phyloP scores from a whole-genome alignment of 257 asterid species.

The Linaria vulgaris region DNA sequence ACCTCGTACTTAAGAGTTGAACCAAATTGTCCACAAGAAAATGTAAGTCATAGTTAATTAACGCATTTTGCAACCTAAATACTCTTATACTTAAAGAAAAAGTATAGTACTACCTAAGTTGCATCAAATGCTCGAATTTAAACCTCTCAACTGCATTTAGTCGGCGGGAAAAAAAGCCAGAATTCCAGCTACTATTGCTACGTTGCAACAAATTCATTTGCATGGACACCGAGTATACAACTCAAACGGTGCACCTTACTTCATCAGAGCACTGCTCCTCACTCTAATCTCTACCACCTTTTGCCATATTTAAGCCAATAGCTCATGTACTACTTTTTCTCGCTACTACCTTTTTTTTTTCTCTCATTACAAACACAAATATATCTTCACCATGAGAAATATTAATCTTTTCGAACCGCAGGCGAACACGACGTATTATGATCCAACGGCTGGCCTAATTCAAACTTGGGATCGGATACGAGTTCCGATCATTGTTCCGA shows the following conservation, averaged over 20 bases:
- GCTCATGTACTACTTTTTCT: slow-evolving; percentile 21
- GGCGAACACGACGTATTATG: slow-evolving; percentile 38
- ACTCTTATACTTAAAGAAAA: too few species aligned
- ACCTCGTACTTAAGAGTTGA: too few species aligned
- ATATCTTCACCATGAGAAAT: slow-evolving; percentile 61
- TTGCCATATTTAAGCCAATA: slow-evolving; percentile 45
- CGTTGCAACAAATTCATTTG: slow-evolving; percentile 64
- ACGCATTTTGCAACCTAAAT: too few species aligned
- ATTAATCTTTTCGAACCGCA: slow-evolving; percentile 35
- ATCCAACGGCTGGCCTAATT: slow-evolving; percentile 45
- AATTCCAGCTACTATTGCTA: slow-evolving; percentile 56
- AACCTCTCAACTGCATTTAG: slow-evolving; percentile 32
- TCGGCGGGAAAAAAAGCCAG: slow-evolving; percentile 50
- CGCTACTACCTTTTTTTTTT: slow-evolving; percentile 28
- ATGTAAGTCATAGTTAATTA: too few species aligned
- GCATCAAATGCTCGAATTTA: slow-evolving; percentile 24
- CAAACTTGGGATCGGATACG: slow-evolving; percentile 62
- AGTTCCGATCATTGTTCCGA: slow-evolving; percentile 64
- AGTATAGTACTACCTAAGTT: too few species aligned
- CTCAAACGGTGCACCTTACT: slow-evolving; percentile 30
- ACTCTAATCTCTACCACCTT: slow-evolving; percentile 40
- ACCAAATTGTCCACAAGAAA: too few species aligned
- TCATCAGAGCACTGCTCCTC: slow-evolving; percentile 33
- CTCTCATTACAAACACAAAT: slow-evolving; percentile 13
- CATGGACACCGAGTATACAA: slow-evolving; percentile 84